Evolutionary conservation across 139 green algal genomes (phyloP).

Genomic region (Microglena sp.): DNA sequence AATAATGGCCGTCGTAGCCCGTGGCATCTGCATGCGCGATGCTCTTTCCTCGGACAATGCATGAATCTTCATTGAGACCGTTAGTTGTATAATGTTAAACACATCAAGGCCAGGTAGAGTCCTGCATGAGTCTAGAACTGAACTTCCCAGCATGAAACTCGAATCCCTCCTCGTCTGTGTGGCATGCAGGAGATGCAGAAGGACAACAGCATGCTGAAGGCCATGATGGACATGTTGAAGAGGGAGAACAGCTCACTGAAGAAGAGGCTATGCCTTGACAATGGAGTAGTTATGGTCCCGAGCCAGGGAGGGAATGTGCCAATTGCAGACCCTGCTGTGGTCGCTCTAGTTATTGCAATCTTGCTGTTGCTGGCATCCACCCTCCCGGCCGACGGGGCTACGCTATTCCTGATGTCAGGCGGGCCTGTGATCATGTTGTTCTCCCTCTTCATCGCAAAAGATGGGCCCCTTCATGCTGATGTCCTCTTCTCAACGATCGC

Average conservation of each 20-base stretch:
- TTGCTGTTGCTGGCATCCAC: constrained; percentile 24
- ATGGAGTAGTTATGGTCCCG: background rate
- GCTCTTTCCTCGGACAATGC: background rate
- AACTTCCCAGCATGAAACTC: background rate
- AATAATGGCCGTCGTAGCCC: background rate
- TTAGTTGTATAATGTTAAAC: background rate
- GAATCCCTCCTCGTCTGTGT: background rate
- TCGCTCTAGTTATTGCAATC: constrained; percentile 40
- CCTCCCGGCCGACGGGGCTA: constrained; percentile 22
- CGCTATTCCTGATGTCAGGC: too few species aligned
- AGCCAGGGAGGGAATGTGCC: constrained; percentile 6
- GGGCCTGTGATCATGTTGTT: too few species aligned
- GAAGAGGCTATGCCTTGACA: constrained; percentile 15
- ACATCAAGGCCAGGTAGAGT: background rate
- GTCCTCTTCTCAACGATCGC: too few species aligned
- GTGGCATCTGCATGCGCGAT: background rate
- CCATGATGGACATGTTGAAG: constrained; percentile 24
- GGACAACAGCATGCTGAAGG: constrained; percentile 31
- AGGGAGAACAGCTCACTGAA: constrained; percentile 30
- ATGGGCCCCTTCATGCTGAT: too few species aligned
- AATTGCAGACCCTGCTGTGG: constrained; percentile 21
- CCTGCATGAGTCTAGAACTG: background rate
- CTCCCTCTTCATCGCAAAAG: too few species aligned
- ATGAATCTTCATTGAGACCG: background rate
- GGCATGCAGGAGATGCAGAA: constrained; percentile 19